Evolutionary conservation across 495 filamentous ascomycete genomes (phyloP).

Genomic region (Apodospora peruviana): DNA sequence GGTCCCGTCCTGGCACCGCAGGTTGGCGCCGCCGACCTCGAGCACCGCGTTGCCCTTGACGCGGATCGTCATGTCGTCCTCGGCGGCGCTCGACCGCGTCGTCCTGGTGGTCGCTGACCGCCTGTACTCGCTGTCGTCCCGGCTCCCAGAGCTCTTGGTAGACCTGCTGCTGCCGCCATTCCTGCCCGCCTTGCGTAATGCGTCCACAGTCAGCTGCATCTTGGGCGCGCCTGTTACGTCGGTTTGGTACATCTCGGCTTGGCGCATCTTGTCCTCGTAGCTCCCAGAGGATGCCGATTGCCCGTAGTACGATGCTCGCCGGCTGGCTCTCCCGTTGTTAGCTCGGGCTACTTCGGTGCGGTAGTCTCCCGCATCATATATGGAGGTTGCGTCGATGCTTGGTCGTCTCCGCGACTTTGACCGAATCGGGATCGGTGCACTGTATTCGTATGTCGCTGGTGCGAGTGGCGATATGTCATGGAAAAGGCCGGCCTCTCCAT

Average conservation of each 20-base stretch:
- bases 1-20: constrained; percentile 46
- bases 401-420: constrained; percentile 11
- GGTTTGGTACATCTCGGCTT: constrained; percentile 46
- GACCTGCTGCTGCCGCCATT: constrained; percentile 45
- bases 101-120: constrained; percentile 50
- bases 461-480: constrained; percentile 24
- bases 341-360: constrained; percentile 20
- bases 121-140: constrained; percentile 52
- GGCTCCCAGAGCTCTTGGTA: constrained; percentile 47
- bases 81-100: constrained; percentile 40
- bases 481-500: constrained; percentile 23
- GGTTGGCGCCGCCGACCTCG: constrained; percentile 44
- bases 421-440: constrained; percentile 8
- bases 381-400: constrained; percentile 14
- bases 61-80: constrained; percentile 51
- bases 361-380: constrained; percentile 20
- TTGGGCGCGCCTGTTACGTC: constrained; percentile 37
- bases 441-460: constrained; percentile 15
- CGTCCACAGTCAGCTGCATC: constrained; percentile 44
- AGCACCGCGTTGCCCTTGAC: constrained; percentile 42
- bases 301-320: constrained; percentile 30
- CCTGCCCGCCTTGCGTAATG: constrained; percentile 38
- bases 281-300: constrained; percentile 20
- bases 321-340: constrained; percentile 7
- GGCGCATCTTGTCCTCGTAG: constrained; percentile 45